Evolutionary conservation across 1,284 basidiomycete species (phyloP).

Genomic region (Hymenochaete sp.): DNA sequence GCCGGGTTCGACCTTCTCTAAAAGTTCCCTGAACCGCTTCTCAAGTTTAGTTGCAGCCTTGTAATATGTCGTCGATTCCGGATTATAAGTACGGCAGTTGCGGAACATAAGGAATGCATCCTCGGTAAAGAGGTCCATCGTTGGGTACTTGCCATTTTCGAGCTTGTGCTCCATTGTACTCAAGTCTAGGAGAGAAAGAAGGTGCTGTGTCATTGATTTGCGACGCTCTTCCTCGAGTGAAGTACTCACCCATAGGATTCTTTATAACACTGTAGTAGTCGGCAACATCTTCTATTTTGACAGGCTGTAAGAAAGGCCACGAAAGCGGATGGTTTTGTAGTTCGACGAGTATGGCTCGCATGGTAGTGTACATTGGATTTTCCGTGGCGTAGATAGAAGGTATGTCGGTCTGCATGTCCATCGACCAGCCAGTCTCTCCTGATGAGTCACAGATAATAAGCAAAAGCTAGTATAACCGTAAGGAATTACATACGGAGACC

Average conservation of each 20-base stretch:
- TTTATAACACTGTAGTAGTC: slow-evolving; percentile 93
- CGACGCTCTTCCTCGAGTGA: not conserved
- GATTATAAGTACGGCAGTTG: slow-evolving; percentile 90
- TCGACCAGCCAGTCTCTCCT: slow-evolving; percentile 93
- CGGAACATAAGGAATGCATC: slow-evolving; percentile 85
- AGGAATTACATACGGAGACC: slow-evolving; percentile 60
- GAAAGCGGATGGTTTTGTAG: slow-evolving; percentile 73
- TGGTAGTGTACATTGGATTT: slow-evolving; percentile 52
- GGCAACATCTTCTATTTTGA: slow-evolving; percentile 74
- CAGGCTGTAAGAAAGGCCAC: slow-evolving; percentile 85
- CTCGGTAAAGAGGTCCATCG: slow-evolving; percentile 68
- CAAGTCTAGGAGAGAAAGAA: slow-evolving; percentile 51
- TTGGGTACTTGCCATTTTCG: slow-evolving; percentile 71
- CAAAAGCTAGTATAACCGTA: slow-evolving; percentile 5
- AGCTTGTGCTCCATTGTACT: slow-evolving; percentile 91
- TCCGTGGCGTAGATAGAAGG: slow-evolving; percentile 7
- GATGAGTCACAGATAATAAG: slow-evolving; percentile 4
- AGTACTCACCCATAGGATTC: slow-evolving; percentile 81
- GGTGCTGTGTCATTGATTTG: not conserved
- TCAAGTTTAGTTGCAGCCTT: slow-evolving; percentile 85
- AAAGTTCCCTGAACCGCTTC: slow-evolving; percentile 48
- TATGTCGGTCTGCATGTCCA: slow-evolving; percentile 47
- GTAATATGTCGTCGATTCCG: slow-evolving; percentile 75
- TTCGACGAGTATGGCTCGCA: slow-evolving; percentile 82
- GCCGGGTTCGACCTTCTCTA: slow-evolving; percentile 27